A percentile compares a stretch with the other conserved stretches of the same genome.
phyloP scores from a whole-genome alignment of 148 eudicot genomes.

The Rhododendron vialii region DNA sequence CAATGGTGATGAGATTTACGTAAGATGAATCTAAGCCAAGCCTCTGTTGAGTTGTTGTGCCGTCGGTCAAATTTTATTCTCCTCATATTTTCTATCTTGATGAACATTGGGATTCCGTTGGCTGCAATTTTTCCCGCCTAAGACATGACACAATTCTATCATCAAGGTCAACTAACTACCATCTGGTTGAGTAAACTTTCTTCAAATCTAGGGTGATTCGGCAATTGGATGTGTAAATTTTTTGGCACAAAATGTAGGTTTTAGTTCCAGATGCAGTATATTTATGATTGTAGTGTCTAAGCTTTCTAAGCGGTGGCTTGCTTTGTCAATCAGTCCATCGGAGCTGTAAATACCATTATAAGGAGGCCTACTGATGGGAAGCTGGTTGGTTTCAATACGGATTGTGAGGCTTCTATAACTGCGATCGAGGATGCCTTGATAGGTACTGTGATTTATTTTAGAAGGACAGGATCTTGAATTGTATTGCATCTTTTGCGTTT shows the following conservation, averaged over 20 bases:
- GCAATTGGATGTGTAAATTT: background rate
- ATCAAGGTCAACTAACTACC: background rate
- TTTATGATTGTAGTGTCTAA: background rate
- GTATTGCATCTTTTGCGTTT: too few species aligned
- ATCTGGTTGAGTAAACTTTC: background rate
- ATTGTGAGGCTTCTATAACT: slow-evolving; percentile 40
- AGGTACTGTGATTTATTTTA: slow-evolving; percentile 23
- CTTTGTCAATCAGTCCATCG: slow-evolving; percentile 30
- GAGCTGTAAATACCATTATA: slow-evolving; percentile 46
- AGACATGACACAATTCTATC: background rate
- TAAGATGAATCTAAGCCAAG: background rate
- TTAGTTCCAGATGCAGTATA: background rate
- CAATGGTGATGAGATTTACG: background rate
- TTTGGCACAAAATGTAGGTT: background rate
- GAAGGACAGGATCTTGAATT: background rate
- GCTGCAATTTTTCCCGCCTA: background rate
- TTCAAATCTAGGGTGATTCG: background rate
- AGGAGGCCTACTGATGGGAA: slow-evolving; percentile 46
- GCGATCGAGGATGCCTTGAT: slow-evolving; percentile 41
- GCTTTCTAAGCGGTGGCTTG: background rate
- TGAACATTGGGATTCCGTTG: background rate
- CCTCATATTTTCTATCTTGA: background rate
- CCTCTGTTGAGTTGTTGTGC: background rate
- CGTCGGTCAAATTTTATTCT: background rate
- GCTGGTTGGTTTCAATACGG: slow-evolving; percentile 51